phyloP scores from a whole-genome alignment of 2,329 filamentous ascomycete genomes.

The Conoideocrella luteorostrata region DNA sequence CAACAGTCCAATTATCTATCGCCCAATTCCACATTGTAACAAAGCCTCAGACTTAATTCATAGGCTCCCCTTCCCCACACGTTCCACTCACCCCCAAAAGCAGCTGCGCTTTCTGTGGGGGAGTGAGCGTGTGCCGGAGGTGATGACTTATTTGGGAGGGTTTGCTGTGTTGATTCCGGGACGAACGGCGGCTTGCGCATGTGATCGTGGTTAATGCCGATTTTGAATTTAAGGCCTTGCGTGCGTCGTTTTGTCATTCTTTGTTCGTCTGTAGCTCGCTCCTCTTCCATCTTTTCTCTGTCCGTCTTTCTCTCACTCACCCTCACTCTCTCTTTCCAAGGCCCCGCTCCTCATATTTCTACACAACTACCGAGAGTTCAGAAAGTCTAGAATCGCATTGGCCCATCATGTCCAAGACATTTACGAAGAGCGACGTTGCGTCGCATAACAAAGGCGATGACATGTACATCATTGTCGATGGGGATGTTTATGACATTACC shows the following conservation, averaged over 20 bases:
- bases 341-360: background rate
- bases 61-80: background rate
- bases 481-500: conserved; percentile 92
- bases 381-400: background rate
- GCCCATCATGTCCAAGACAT: conserved; percentile 74
- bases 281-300: background rate
- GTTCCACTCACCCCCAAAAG: background rate
- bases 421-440: conserved; percentile 78
- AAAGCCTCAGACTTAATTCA: background rate
- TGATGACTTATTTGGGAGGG: background rate
- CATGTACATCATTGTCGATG: conserved; percentile 86
- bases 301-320: background rate
- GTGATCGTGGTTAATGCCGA: conserved; percentile 6
- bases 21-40: background rate
- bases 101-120: background rate
- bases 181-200: background rate
- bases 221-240: conserved; percentile 5
- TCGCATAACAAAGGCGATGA: conserved; percentile 83
- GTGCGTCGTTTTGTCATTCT: no score
- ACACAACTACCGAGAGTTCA: background rate
- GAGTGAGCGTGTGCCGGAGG: background rate
- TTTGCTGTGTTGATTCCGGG: background rate
- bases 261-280: background rate
- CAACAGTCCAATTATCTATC: background rate
- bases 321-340: background rate